Percentiles rank a stretch among this genome's conserved stretches.
Conservation (phyloP, 257 asterid species). For the Solanum virginianum region DNA sequence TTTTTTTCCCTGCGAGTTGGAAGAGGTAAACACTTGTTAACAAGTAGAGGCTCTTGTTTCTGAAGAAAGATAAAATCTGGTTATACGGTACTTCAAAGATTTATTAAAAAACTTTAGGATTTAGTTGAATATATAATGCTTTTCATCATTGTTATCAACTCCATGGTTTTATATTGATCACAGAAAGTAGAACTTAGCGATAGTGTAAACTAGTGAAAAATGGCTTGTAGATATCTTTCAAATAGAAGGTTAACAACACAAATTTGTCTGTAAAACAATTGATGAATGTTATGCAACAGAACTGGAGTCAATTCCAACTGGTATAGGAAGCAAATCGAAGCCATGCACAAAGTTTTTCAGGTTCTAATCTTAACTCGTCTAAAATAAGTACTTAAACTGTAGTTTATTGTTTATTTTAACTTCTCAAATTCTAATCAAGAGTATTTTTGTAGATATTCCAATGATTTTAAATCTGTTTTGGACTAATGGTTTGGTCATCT, state of each 20-base stretch:
- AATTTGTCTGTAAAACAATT: slow-evolving; percentile 33
- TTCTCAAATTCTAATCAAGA: slow-evolving; percentile 12
- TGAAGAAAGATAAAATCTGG: background rate
- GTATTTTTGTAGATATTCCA: background rate
- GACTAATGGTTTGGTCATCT: slow-evolving; percentile 42
- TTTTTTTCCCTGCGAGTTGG: background rate
- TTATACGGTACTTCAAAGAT: background rate
- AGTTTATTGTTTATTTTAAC: slow-evolving; percentile 14
- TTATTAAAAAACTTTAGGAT: background rate
- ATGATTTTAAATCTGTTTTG: slow-evolving; percentile 3
- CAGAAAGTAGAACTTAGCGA: background rate
- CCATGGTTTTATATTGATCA: background rate
- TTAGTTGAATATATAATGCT: background rate
- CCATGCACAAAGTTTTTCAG: slow-evolving; percentile 99
- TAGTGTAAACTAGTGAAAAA: background rate
- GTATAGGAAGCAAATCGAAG: slow-evolving; percentile 99
- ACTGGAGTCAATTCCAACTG: slow-evolving; percentile 69
- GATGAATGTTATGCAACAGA: slow-evolving; percentile 80
- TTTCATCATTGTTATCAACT: background rate
- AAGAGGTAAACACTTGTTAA: background rate
- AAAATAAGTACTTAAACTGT: slow-evolving; percentile 25
- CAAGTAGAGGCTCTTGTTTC: background rate
- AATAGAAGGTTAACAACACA: slow-evolving; percentile 23
- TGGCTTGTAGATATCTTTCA: slow-evolving; percentile 7
- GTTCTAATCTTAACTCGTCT: slow-evolving; percentile 80